These are phyloP conservation scores for Hanseniaspora guilliermondii DNA, from an alignment of 805 yeast genomes.

Conservation along the genomic window DNA sequence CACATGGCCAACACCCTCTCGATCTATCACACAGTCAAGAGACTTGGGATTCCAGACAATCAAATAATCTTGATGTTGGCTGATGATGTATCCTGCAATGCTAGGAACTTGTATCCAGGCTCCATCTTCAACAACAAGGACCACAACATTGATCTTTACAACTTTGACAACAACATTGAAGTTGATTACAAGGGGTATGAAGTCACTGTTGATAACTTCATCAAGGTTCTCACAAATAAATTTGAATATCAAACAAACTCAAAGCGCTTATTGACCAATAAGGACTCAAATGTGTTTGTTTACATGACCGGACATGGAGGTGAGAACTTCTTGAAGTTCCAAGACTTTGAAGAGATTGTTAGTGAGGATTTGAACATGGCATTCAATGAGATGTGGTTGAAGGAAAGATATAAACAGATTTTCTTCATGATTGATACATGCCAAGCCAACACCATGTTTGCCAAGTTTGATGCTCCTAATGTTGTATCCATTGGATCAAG, in stretches of 20 bases:
- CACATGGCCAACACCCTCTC: constrained; percentile 95
- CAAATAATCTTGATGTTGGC: constrained; percentile 92
- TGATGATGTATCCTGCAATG: constrained; percentile 94
- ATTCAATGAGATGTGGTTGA: constrained; percentile 91
- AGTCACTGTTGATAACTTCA: constrained; percentile 92
- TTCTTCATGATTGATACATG: constrained; percentile 98
- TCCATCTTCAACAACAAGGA: constrained; percentile 89
- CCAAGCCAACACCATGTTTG: constrained; percentile 96
- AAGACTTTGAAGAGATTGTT: constrained; percentile 95
- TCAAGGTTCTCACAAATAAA: constrained; percentile 83
- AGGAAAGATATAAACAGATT: constrained; percentile 86
- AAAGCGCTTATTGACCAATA: constrained; percentile 82
- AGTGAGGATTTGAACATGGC: constrained; percentile 95
- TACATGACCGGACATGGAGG: constrained; percentile 99
- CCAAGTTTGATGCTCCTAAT: constrained; percentile 83
- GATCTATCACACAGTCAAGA: constrained; percentile 87
- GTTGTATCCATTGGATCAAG: constrained; percentile 88
- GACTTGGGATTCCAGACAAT: constrained; percentile 94
- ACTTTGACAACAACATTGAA: constrained; percentile 52
- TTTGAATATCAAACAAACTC: constrained; percentile 94
- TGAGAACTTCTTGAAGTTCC: constrained; percentile 90
- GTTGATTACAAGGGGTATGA: constrained; percentile 97
- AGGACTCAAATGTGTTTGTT: constrained; percentile 82
- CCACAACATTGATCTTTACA: constrained; percentile 82
- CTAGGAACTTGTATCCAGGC: constrained; percentile 91